Base-by-base conservation (phyloP, 2,329 filamentous ascomycete species). In the Chaetomiaceae sp. region DNA sequence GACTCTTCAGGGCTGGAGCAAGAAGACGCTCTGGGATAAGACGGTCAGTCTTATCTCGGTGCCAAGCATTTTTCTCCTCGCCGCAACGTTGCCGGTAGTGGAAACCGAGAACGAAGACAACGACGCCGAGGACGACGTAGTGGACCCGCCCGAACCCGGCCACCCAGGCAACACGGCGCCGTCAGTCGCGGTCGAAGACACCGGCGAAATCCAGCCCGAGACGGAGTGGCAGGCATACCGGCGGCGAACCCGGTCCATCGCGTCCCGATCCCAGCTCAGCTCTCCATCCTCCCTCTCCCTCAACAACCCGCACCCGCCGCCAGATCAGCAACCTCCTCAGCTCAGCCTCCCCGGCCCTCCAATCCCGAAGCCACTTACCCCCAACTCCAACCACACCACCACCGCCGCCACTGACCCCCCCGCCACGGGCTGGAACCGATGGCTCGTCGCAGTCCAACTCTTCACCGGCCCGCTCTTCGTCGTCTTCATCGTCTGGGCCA, bases 11-110 rank as follows among this genome's bases (percentile, higher is more conserved):
- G 84, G 80, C 23, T 99, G 92, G 90, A 75, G 71, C 38, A 81
- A 87, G 25, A 97, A 96, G 70, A 83, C 76, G n/a, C 69, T 86
- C n/a, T 90, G 85, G 83, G 91, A 92, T 62, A 90, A 88, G 64
- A 72, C 90, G 40, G 73, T 96, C 43, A 92, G 90, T 37, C 63
- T 94, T 10, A 78, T 95, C 33, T 91, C 91, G 7, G 85, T 90
- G n/a, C 89, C 91, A 1, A 95, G 87, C 62, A 90, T 99, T 33
- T 89, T 99, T 57, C 72, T 97, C 2, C 76, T 99, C 4, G 92
- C 92, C 0, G 83, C 94, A 42, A 99, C 94, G 0, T 70, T 99
- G 4, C 94, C 95, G 0, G 90, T 99, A 0, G 89, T 96, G 5
- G 92, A 97, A 63, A 80, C 81, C 1, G 79, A 81, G 37, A 77